Evolutionary conservation across 768 basidiomycete genomes (phyloP).

Genomic region (Imleria badia): DNA sequence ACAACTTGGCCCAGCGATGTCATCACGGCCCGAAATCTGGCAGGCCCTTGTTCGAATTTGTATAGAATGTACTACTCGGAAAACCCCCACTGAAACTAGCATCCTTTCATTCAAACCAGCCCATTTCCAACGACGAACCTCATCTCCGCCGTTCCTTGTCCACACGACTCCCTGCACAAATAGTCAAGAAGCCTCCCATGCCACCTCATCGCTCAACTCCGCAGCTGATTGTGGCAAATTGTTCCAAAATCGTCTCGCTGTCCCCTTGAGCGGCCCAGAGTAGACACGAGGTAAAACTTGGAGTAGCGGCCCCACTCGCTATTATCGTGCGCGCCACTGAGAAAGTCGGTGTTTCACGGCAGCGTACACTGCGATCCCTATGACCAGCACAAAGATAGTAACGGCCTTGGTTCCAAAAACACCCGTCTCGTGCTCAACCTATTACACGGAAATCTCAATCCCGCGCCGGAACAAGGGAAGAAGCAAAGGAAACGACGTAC

Average conservation of each 20-base stretch:
- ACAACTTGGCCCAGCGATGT: not conserved
- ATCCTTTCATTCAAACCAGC: not conserved
- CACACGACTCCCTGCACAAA: not conserved
- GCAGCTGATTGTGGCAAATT: constrained; percentile 3
- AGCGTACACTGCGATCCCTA: constrained; percentile 43
- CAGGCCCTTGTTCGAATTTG: too few species aligned
- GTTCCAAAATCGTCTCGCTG: constrained; percentile 6
- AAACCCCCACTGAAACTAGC: not conserved
- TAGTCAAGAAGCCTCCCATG: constrained; percentile 6
- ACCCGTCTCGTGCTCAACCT: constrained; percentile 79
- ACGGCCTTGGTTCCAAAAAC: constrained; percentile 52
- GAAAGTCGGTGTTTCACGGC: constrained; percentile 42
- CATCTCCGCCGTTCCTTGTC: constrained; percentile 7
- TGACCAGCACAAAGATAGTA: constrained; percentile 37
- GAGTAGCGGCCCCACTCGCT: not conserved
- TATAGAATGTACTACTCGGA: too few species aligned
- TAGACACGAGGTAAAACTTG: too few species aligned
- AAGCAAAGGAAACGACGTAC: constrained; percentile 34
- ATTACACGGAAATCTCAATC: not conserved
- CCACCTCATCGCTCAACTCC: not conserved
- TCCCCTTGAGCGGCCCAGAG: not conserved
- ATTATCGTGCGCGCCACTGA: constrained; percentile 14
- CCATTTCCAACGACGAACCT: not conserved
- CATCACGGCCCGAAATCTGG: not conserved
- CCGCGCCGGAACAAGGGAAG: constrained; percentile 2